These are phyloP conservation scores for Chlamydomonas schloesseri DNA, from an alignment of 139 green algal genomes.

Conservation along the genomic window DNA sequence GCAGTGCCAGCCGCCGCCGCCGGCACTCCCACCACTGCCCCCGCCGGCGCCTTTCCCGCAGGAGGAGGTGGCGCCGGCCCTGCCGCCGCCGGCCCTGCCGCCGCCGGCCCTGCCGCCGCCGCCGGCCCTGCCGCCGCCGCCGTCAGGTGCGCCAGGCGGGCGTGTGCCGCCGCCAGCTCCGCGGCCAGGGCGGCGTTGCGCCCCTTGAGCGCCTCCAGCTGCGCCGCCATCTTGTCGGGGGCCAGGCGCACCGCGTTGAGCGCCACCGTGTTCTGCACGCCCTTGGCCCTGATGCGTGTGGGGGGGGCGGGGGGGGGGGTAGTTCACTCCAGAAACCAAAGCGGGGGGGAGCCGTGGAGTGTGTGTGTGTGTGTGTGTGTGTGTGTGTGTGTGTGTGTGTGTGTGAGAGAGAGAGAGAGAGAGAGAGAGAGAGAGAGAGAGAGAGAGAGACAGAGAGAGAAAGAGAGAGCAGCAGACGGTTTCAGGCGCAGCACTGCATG, in stretches of 20 bases:
- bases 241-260: slow-evolving; percentile 22
- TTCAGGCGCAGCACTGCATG: too few species aligned
- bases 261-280: slow-evolving; percentile 69
- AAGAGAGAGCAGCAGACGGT: too few species aligned
- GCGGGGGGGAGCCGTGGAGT: too few species aligned
- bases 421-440: too few species aligned
- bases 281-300: slow-evolving; percentile 59
- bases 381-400: too few species aligned
- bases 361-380: too few species aligned
- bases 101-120: neutral
- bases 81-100: neutral
- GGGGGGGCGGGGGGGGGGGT: neutral
- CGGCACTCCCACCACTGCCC: neutral
- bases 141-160: neutral
- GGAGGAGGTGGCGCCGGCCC: neutral
- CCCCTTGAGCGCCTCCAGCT: slow-evolving; percentile 16
- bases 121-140: neutral
- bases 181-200: neutral
- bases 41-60: neutral
- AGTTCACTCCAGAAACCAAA: too few species aligned
- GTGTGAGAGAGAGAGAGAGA: too few species aligned
- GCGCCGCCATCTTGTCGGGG: neutral
- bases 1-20: neutral
- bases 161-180: slow-evolving; percentile 18
- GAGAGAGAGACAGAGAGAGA: too few species aligned